Evolutionary conservation across 75 land plant genomes (phyloP).

Genomic region (Sequoiadendron giganteum): DNA sequence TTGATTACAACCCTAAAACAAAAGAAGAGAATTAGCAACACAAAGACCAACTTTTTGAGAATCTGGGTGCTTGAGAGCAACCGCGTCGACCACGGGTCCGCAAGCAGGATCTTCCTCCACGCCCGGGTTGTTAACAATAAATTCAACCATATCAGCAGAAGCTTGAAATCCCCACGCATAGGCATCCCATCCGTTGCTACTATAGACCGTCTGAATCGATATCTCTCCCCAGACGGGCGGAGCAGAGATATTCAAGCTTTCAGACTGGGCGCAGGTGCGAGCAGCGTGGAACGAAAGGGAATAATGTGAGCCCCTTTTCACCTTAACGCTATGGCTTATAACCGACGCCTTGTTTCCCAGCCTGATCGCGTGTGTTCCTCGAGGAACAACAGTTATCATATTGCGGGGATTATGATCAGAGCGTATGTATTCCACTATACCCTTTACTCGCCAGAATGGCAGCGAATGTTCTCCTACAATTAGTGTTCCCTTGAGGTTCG

Average conservation of each 20-base stretch:
- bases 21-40: not conserved
- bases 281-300: slow-evolving; percentile 63
- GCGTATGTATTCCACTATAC: slow-evolving; percentile 57
- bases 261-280: slow-evolving; percentile 63
- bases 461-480: slow-evolving; percentile 40
- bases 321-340: slow-evolving; percentile 45
- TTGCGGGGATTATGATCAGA: slow-evolving; percentile 66
- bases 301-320: slow-evolving; percentile 40
- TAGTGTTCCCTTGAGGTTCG: slow-evolving; percentile 44
- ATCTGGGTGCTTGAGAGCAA: slow-evolving; percentile 58
- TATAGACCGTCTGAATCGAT: slow-evolving; percentile 62
- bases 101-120: slow-evolving; percentile 73
- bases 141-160: slow-evolving; percentile 9
- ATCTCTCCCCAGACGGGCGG: slow-evolving; percentile 48
- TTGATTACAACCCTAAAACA: not conserved
- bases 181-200: slow-evolving; percentile 55
- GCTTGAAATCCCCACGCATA: slow-evolving; percentile 58
- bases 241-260: slow-evolving; percentile 50
- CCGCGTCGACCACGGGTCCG: slow-evolving; percentile 70
- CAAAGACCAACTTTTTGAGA: slow-evolving; percentile 29
- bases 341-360: slow-evolving; percentile 65
- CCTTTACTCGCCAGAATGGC: slow-evolving; percentile 54
- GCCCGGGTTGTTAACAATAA: slow-evolving; percentile 56
- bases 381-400: slow-evolving; percentile 51
- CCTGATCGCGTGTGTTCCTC: slow-evolving; percentile 59